phyloP scores from a whole-genome alignment of 139 green algal species.

The Chlorella sorokiniana region DNA sequence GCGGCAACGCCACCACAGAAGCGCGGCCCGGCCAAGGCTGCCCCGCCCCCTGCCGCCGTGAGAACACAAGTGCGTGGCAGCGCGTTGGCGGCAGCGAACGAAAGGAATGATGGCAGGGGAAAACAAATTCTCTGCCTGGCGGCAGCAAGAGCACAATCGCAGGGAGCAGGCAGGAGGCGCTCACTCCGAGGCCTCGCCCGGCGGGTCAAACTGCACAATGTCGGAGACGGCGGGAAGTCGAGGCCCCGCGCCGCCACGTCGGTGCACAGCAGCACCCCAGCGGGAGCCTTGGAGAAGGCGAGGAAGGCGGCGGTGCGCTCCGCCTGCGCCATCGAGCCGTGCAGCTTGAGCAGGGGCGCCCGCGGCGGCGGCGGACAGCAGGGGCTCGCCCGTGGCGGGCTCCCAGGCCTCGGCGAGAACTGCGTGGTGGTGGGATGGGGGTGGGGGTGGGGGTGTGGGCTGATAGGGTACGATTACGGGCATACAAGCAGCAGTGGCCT shows the following conservation, averaged over 20 bases:
- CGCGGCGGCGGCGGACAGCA: slow-evolving; percentile 43
- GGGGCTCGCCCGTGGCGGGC: slow-evolving; percentile 25
- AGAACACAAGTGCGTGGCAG: not conserved
- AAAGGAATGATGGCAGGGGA: too few species aligned
- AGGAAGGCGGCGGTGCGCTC: slow-evolving; percentile 80
- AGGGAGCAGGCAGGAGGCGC: slow-evolving; percentile 3
- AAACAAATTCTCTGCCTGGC: too few species aligned
- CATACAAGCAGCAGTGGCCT: too few species aligned
- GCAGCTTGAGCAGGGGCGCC: slow-evolving; percentile 82
- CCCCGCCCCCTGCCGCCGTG: too few species aligned
- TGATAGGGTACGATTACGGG: too few species aligned
- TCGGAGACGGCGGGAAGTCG: slow-evolving; percentile 88
- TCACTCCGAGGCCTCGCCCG: slow-evolving; percentile 82
- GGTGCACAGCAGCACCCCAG: slow-evolving; percentile 84
- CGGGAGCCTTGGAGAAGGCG: slow-evolving; percentile 56
- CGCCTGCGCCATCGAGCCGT: slow-evolving; percentile 88
- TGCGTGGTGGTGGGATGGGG: slow-evolving; percentile 53
- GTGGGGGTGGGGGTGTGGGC: not conserved
- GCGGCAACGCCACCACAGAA: too few species aligned
- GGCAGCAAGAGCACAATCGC: not conserved
- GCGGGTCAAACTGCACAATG: slow-evolving; percentile 94
- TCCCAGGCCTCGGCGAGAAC: slow-evolving; percentile 54
- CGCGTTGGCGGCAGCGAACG: not conserved
- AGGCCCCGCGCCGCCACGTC: slow-evolving; percentile 87
- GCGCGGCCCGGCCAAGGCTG: not conserved